Evolutionary conservation across 2,329 filamentous ascomycete species (phyloP).

Genomic region (Diaporthe citrichinensis): DNA sequence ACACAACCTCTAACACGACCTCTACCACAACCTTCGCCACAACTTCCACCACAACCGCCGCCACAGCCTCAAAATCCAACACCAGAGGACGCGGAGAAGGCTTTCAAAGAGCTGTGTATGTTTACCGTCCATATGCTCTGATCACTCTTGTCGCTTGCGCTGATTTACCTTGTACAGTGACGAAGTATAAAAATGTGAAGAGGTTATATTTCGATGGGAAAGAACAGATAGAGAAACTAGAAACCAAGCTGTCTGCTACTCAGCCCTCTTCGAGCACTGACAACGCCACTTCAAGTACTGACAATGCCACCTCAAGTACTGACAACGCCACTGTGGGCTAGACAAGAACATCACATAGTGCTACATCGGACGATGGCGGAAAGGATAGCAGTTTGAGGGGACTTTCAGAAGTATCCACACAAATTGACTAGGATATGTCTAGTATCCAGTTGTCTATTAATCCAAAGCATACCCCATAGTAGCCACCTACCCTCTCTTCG

Average conservation of each 20-base stretch:
- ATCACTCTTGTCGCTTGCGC: background rate
- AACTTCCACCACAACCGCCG: too few species aligned
- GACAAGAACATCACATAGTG: background rate
- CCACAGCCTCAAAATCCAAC: conserved; percentile 57
- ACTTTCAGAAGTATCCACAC: background rate
- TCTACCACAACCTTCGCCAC: too few species aligned
- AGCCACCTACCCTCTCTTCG: too few species aligned
- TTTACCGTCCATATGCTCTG: conserved; percentile 36
- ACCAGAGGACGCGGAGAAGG: conserved; percentile 64
- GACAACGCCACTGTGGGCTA: background rate
- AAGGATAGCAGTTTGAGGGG: background rate
- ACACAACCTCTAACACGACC: too few species aligned
- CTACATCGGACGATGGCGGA: background rate
- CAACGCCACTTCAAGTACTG: background rate
- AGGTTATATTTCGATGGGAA: conserved; percentile 97
- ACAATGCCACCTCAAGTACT: background rate
- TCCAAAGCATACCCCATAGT: too few species aligned
- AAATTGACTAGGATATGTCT: background rate
- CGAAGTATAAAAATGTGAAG: conserved; percentile 98
- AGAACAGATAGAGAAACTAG: conserved; percentile 88
- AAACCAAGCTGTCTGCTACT: conserved; percentile 49
- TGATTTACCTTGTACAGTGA: conserved; percentile 69
- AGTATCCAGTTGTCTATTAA: background rate
- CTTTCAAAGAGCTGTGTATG: conserved; percentile 70
- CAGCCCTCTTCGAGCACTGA: background rate